Base-by-base conservation (phyloP, 768 basidiomycete genomes). In the Dentipellis fragilis region DNA sequence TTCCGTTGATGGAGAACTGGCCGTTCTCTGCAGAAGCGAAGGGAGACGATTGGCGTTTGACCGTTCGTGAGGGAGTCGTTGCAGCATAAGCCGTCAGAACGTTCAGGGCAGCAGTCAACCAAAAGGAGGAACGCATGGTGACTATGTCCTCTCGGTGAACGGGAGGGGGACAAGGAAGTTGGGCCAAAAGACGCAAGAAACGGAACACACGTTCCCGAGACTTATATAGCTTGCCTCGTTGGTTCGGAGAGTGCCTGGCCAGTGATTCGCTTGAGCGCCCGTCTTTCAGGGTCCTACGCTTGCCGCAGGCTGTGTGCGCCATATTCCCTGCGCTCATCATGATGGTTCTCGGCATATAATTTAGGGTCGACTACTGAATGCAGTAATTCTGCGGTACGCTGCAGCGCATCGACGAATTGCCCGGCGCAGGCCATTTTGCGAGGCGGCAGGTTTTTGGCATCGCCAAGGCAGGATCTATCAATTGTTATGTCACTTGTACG, bases 71-170 rank as follows among this genome's bases (percentile, higher is more conserved):
- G 2, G 56, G 49, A n/a, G 49, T 47, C 38, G 56, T 51, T 11
- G 39, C 52, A 14, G 38, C 52, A 10, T 47, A 49, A 34, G 54
- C 54, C 12, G 29, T 42, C 11, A 57, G 49, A 7, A 19, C 8
- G 53, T 50, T 36, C 21, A 60, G 16, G 39, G 52, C 50, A 16
- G 54, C 23, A 12, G 56, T 21, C 52, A 46, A 51, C n/a, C 48
- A 23, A 8, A 52, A 42, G 17, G 56, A 47, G 40, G 40, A 14
- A 40, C 16, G 45, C 60, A 61, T 61, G 47, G 49, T 54, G 38
- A 21, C 17, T 36, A 29, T 42, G 35, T 49, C 34, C 42, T 51
- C 36, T 49, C 19, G n/a, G 48, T 48, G 36, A 35, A 36, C 17
- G 10, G 29, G 10, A 45, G 11, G 37, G 23, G 21, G 12, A 47